Evolutionary conservation across 2,329 filamentous ascomycete genomes (phyloP).

Genomic region (Fusarium verticillioides): DNA sequence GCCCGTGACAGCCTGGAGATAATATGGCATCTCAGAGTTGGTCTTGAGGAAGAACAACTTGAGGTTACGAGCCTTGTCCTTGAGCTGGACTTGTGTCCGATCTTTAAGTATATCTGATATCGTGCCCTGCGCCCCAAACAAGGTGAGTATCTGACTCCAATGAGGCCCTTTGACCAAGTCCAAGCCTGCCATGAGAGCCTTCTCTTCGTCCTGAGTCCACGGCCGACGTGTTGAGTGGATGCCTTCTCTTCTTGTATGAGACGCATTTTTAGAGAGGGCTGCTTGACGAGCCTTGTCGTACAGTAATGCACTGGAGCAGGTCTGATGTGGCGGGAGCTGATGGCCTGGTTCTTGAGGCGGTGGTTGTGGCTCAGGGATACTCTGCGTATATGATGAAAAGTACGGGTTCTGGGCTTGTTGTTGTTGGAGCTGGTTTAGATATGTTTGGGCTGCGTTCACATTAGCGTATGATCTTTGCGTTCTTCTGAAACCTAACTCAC

Average conservation of each 20-base stretch:
- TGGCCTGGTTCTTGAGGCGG: conserved; percentile 47
- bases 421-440: conserved; percentile 53
- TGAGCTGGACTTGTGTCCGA: conserved; percentile 89
- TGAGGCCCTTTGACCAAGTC: conserved; percentile 91
- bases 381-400: conserved; percentile 48
- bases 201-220: conserved; percentile 91
- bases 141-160: conserved; percentile 89
- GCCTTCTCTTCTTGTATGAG: conserved; percentile 66
- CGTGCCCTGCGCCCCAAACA: conserved; percentile 83
- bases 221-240: conserved; percentile 75
- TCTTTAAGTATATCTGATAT: conserved; percentile 87
- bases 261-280: conserved; percentile 66
- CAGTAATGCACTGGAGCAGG: conserved; percentile 63
- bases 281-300: conserved; percentile 70
- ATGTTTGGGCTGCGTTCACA: conserved; percentile 51
- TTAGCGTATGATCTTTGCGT: conserved; percentile 42
- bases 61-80: conserved; percentile 90
- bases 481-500: conserved; percentile 39
- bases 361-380: conserved; percentile 51
- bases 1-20: conserved; percentile 86
- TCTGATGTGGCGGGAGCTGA: conserved; percentile 66
- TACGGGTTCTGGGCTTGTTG: conserved; percentile 51
- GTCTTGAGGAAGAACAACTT: conserved; percentile 94
- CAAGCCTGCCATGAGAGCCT: conserved; percentile 87
- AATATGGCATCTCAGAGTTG: conserved; percentile 89